A percentile compares a stretch with the other conserved stretches of the same genome.
Evolutionary conservation across 352 stramenopile genomes (phyloP).

Genomic region (Phytophthora constricta): DNA sequence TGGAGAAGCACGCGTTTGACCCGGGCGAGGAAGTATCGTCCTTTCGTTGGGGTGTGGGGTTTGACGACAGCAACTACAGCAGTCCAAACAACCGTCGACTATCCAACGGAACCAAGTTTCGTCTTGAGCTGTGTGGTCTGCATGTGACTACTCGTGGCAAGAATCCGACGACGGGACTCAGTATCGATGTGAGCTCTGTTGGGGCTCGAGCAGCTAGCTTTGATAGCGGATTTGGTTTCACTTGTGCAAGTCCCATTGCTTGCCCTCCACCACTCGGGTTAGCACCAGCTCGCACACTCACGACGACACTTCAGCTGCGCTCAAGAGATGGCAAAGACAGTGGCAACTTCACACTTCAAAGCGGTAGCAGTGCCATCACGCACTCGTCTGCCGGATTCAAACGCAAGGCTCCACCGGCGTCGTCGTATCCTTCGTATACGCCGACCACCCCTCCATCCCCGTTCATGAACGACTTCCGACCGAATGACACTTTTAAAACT

Average conservation of each 20-base stretch:
- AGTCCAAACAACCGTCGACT: conserved; percentile 9
- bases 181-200: conserved; percentile 14
- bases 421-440: conserved; percentile 29
- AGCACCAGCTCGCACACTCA: conserved; percentile 6
- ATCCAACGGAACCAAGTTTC: conserved; percentile 22
- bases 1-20: conserved; percentile 25
- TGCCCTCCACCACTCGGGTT: conserved; percentile 30
- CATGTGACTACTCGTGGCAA: conserved; percentile 17
- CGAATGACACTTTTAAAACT: conserved; percentile 10
- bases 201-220: conserved; percentile 12
- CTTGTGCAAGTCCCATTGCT: conserved; percentile 19
- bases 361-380: conserved; percentile 1
- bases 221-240: conserved; percentile 27
- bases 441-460: conserved; percentile 18
- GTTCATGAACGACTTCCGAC: conserved; percentile 28
- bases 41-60: conserved; percentile 32
- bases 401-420: conserved; percentile 15
- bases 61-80: conserved; percentile 29
- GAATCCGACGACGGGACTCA: neutral
- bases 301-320: conserved; percentile 24
- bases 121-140: conserved; percentile 23
- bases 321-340: conserved; percentile 13
- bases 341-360: conserved; percentile 10
- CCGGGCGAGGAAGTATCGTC: conserved; percentile 16
- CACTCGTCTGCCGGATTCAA: conserved; percentile 24